Evolutionary conservation across 2,329 filamentous ascomycete genomes (phyloP).

Genomic region (Cryphonectria naterciae): DNA sequence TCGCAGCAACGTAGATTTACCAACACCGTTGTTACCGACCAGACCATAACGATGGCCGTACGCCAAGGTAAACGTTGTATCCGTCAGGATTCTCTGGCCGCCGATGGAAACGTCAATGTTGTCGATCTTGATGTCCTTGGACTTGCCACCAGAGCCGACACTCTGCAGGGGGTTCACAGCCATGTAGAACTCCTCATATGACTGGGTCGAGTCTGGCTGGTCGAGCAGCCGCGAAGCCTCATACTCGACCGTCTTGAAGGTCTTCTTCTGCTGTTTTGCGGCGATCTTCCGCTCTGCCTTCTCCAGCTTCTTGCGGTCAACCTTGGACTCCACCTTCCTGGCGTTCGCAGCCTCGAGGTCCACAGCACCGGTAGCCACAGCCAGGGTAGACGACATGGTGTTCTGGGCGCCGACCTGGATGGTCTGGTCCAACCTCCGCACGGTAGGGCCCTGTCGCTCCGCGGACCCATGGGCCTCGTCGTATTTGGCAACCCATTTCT

Average conservation of each 20-base stretch:
- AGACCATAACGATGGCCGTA: conserved; percentile 95
- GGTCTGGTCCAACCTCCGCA: conserved; percentile 87
- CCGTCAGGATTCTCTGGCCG: conserved; percentile 84
- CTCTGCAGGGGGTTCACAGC: conserved; percentile 95
- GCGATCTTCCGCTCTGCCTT: conserved; percentile 98
- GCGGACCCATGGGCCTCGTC: conserved; percentile 74
- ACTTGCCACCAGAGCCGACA: conserved; percentile 77
- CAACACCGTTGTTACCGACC: conserved; percentile 99
- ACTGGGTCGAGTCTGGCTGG: conserved; percentile 79
- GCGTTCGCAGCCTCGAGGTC: conserved; percentile 93
- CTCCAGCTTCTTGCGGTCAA: conserved; percentile 98
- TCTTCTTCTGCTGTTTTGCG: conserved; percentile 97
- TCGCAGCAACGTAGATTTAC: conserved; percentile 91
- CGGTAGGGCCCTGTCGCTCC: conserved; percentile 72
- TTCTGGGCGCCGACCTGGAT: conserved; percentile 92
- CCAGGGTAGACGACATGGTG: conserved; percentile 95
- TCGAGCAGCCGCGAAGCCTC: conserved; percentile 90
- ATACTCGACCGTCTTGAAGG: conserved; percentile 97
- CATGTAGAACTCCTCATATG: conserved; percentile 99
- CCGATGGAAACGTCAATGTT: conserved; percentile 93
- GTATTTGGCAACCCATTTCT: conserved; percentile 86
- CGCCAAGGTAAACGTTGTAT: conserved; percentile 86
- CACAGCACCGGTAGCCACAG: conserved; percentile 79
- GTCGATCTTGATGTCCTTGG: conserved; percentile 98
- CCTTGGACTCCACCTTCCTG: conserved; percentile 94